Base-by-base conservation (phyloP, 139 green algal genomes). In the Auxenochlorella pyrenoidosa region DNA sequence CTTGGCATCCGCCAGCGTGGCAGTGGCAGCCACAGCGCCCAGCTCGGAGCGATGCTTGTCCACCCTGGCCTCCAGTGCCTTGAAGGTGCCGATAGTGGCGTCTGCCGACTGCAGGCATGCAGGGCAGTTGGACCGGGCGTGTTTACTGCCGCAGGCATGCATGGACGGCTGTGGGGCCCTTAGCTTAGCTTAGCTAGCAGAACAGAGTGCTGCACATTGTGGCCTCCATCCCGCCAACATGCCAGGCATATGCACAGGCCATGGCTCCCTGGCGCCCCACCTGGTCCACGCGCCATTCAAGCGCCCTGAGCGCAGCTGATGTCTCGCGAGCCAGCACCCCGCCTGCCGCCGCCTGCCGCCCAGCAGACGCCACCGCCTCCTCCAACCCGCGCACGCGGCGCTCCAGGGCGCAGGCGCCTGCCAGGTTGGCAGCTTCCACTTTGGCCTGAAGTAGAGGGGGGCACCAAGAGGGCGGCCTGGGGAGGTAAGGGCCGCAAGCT, bases 261-360 rank as follows among this genome's bases (percentile, higher is more conserved):
- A 54, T 10, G 10, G 47, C 47, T 6, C 47, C 10, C 47, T 54
- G 47, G n/a, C 47, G 3, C 1, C 41, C 24, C n/a, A 76, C 79
- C 79, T 75, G 34, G 43, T 86, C 81, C 16, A 86, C 65, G 18
- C 81, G 81, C 81, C 81, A 86, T 32, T 72, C 68, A 43, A 86
- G 81, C 28, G 43, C 81, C 21, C 5, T 44, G 3, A 86, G 41
- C 0, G n/a, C 60, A 0, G 59, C 60, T 18, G 18, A 32, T 13
- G 79, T 44, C 60, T 85, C 38, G 34, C 65, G 43, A 0, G 79
- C 79, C 59, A 47, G 38, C 60, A 16, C 21, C 2, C 34, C 36
- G 22, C 60, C 79, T 10, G 51, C 54, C 0, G 36, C 54, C 22
- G 54, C 51, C 18, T 54, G 15, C 6, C n/a, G 38, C 6, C 6